Evolutionary conservation across 495 filamentous ascomycete genomes (phyloP), one percentile per base, ranked within the genome.

Genomic region (Mycothermus thermophilus): DNA sequence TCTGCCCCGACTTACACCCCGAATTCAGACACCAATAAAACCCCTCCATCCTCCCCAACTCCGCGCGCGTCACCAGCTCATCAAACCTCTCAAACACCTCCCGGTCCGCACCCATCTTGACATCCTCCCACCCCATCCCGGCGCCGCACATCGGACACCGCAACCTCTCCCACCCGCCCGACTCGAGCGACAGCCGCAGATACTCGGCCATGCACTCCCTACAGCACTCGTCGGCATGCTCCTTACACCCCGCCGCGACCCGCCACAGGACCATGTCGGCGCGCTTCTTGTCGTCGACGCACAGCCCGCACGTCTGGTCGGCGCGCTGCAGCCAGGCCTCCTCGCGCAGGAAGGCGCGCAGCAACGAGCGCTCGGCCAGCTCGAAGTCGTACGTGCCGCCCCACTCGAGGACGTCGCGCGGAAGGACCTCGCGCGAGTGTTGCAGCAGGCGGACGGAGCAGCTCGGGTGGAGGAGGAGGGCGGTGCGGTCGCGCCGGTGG

Each of bases 21-120:
- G 51, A 43, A 14, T 52, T 46, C 11, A 64, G 48, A 39, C 67
- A 69, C 46, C 53, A 58, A 9, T 54, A 40, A 30, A 69, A 66
- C n/a, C 63, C 54, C 3, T 47, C 43, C 3, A 57, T 35, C 3
- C 34, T 37, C 19, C 46, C 19, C n/a, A 64, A 50, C 3, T 51
- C 32, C 1, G 47, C 49, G n/a, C 50, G 51, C 4, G 46, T 39
- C 1, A 52, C 38, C 11, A 62, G 34, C 13, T 26, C 35, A 30
- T 64, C 60, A 35, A 58, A 62, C 22, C 53, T 51, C 14, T 31
- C 27, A 24, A 67, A 64, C 10, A 46, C 35, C 10, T 49, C 52
- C 12, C 26, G 19, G 1, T 51, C 26, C 0, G 59, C 52, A 27
- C 53, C 54, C 7, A 47, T 38, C 27, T 39, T 50, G 7, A 65